phyloP scores from a whole-genome alignment of 192 early-diverging fungal species.

The Backusella sp. region DNA sequence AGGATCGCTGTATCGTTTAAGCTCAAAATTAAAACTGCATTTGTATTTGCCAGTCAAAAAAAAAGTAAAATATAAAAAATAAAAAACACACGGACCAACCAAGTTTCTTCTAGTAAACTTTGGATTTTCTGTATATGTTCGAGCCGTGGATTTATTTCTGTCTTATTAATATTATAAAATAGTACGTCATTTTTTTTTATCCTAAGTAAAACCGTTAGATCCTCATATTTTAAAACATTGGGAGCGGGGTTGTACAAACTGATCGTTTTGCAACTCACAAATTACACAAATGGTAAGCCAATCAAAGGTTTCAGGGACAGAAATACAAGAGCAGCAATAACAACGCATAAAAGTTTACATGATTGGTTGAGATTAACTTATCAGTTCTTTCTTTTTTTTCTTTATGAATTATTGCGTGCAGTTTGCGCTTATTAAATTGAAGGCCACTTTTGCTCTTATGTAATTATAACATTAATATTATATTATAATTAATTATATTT shows the following conservation, averaged over 20 bases:
- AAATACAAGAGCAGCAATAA: not conserved
- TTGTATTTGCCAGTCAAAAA: not conserved
- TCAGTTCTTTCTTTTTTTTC: slow-evolving; percentile 5
- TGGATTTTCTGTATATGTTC: not conserved
- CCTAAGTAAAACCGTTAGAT: not conserved
- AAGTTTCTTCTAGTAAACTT: not conserved
- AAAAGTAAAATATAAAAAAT: no score
- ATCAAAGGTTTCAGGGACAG: not conserved
- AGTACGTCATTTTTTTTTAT: not conserved
- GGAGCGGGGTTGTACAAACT: not conserved
- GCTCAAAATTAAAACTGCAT: not conserved
- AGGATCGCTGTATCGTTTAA: not conserved
- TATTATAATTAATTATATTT: not conserved
- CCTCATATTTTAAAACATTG: not conserved
- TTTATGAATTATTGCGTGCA: not conserved
- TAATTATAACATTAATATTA: not conserved
- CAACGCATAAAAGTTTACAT: not conserved
- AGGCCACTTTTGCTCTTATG: not conserved
- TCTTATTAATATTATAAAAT: not conserved
- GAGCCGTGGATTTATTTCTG: not conserved
- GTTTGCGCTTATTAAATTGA: not conserved
- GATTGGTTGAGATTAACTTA: not conserved
- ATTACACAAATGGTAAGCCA: slow-evolving; percentile 3
- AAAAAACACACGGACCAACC: not conserved
- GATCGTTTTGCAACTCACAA: not conserved